Base-by-base conservation (phyloP, 1,284 basidiomycete genomes). In the Ceratobasidium theobromae region DNA sequence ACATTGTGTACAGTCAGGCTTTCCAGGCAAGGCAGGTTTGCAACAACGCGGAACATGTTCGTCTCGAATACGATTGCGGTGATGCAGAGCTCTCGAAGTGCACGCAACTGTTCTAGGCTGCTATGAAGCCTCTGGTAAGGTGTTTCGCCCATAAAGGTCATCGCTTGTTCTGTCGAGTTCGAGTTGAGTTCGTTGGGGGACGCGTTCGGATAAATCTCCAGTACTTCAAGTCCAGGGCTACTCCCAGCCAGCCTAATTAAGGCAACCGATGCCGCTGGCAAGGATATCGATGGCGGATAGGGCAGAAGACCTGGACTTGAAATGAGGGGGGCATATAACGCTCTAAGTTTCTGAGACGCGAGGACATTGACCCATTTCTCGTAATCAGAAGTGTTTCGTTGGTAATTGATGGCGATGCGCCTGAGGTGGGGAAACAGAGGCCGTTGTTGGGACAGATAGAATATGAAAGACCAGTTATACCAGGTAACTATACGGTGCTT, bases 121-220 rank as follows among this genome's bases (percentile, higher is more conserved):
- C 23, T 32, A 16, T 14, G n/a, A 23, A 52, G 33, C 14, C 16
- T 30, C 16, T 18, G 27, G 30, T 52, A 52, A 3, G 49, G 49
- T 6, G 43, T 45, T 11, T 45, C 43, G 43, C 18, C 8, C 6
- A 6, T 6, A 21, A 21, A 45, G 18, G 18, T 60, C 43, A 45
- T 4, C 23, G 43, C 4, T 16, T 35, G 25, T 23, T 49, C n/a
- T 6, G 16, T 48, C 9, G 43, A 40, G 27, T 35, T 48, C 9
- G 43, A 40, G 27, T 35, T 60, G 18, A 60, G 46, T 25, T 60
- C 43, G 1, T 21, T 45, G 5, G 55, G 48, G 11, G 55, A 60
- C 9, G 45, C 55, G 6, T 16, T 60, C 4, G 27, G 48, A 25
- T 51, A 51, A 4, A 51, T 51, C 18, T 51, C 27, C 6, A 51